These are phyloP conservation scores for Epicoccum sorghinum DNA, from an alignment of 2,329 filamentous ascomycete genomes.

Conservation along the genomic window DNA sequence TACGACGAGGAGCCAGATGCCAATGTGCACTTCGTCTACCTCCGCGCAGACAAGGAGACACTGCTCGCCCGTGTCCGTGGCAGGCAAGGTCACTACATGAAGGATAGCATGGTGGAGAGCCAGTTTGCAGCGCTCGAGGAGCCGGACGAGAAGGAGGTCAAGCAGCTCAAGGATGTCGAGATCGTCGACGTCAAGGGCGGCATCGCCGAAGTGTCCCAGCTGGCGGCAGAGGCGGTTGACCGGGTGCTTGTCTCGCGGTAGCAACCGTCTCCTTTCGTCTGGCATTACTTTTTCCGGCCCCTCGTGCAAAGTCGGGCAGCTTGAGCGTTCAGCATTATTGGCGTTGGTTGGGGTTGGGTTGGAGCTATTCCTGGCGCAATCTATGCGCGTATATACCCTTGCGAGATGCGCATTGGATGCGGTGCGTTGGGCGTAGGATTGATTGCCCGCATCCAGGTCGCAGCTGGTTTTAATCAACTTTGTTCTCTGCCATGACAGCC, in stretches of 20 bases:
- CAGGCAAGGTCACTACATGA: constrained; percentile 91
- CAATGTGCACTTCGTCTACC: constrained; percentile 85
- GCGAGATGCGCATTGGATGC: not conserved
- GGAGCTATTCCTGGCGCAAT: not conserved
- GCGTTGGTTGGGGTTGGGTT: constrained; percentile 9
- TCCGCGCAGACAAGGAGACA: constrained; percentile 76
- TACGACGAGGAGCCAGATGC: constrained; percentile 54
- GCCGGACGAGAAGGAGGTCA: constrained; percentile 70
- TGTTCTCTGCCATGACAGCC: too few species aligned
- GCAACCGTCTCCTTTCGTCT: constrained; percentile 1
- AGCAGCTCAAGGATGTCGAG: constrained; percentile 51
- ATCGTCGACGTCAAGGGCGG: constrained; percentile 54
- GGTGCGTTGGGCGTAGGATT: not conserved
- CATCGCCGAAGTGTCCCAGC: constrained; percentile 47
- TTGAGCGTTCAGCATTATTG: constrained; percentile 18
- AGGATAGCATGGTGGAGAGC: constrained; percentile 90
- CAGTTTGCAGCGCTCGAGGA: constrained; percentile 89
- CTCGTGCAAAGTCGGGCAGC: not conserved
- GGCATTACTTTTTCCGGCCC: not conserved
- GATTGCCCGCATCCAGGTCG: not conserved
- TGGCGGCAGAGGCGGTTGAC: constrained; percentile 50
- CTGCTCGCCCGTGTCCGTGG: constrained; percentile 76
- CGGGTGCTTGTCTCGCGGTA: constrained; percentile 27
- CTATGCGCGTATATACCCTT: constrained; percentile 2
- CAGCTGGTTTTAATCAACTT: not conserved